Conservation (phyloP, 2,329 filamentous ascomycete genomes). For the Chaetomiaceae sp. region DNA sequence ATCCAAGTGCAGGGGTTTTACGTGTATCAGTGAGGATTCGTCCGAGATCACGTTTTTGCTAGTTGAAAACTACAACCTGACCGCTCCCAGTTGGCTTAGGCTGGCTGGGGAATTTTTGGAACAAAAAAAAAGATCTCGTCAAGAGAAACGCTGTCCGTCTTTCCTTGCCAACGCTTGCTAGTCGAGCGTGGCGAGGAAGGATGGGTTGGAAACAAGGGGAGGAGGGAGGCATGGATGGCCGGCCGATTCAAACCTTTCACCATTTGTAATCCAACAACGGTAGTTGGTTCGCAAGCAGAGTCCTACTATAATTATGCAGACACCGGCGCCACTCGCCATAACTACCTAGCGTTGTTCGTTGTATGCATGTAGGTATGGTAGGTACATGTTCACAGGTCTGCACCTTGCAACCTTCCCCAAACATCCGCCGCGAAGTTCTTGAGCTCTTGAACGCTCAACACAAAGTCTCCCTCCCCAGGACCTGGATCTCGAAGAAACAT, state of each 20-base stretch:
- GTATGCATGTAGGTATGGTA: no score
- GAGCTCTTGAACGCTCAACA: constrained; percentile 8
- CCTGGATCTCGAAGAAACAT: constrained; percentile 14
- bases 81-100: constrained; percentile 66
- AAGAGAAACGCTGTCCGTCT: constrained; percentile 35
- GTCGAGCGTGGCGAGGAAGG: constrained; percentile 49
- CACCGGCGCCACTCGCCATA: no score
- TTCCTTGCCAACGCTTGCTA: constrained; percentile 48
- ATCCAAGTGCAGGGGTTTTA: constrained; percentile 73
- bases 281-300: no score
- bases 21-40: constrained; percentile 80
- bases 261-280: no score
- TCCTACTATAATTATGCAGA: no score
- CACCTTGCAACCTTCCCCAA: background rate
- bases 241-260: no score
- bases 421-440: constrained; percentile 3
- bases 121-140: constrained; percentile 33
- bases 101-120: constrained; percentile 78
- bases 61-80: constrained; percentile 83
- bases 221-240: background rate
- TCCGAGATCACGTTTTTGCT: constrained; percentile 86
- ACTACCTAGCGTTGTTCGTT: no score
- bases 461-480: constrained; percentile 10
- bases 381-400: no score
- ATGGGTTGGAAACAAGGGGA: constrained; percentile 5